phyloP scores from a whole-genome alignment of 306 rosid genomes.

The Cercis canadensis region DNA sequence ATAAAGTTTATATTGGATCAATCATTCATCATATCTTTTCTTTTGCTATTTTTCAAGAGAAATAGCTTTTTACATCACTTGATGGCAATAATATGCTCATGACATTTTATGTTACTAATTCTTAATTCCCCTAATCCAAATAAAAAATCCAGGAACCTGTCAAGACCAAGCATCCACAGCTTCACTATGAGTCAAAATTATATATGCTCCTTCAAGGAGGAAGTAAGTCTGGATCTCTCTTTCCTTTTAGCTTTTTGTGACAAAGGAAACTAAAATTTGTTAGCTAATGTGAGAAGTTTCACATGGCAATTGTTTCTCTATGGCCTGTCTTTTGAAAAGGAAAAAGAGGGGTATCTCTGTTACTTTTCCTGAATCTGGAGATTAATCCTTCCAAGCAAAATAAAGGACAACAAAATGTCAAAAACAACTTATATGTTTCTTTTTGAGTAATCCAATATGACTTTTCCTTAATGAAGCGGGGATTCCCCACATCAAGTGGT shows the following conservation, averaged over 20 bases:
- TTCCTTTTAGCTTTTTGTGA: constrained; percentile 18
- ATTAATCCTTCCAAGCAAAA: constrained; percentile 19
- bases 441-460: constrained; percentile 36
- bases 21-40: neutral
- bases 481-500: constrained; percentile 98
- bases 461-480: constrained; percentile 74
- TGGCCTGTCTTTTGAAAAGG: neutral
- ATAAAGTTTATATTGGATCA: constrained; percentile 17
- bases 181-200: constrained; percentile 97
- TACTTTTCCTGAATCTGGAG: neutral
- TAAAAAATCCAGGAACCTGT: constrained; percentile 71
- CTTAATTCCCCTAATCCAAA: constrained; percentile 18
- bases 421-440: constrained; percentile 30
- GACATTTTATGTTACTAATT: constrained; percentile 27
- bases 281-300: constrained; percentile 24
- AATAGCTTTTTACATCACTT: neutral
- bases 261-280: constrained; percentile 7
- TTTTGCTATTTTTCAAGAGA: constrained; percentile 17
- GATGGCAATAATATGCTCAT: neutral
- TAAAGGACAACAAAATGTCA: neutral
- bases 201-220: constrained; percentile 99
- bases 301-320: neutral
- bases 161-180: constrained; percentile 98
- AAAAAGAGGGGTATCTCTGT: constrained; percentile 1
- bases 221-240: constrained; percentile 60